Base-by-base conservation (phyloP, 2,329 filamentous ascomycete genomes). In the Talaromyces sp. region DNA sequence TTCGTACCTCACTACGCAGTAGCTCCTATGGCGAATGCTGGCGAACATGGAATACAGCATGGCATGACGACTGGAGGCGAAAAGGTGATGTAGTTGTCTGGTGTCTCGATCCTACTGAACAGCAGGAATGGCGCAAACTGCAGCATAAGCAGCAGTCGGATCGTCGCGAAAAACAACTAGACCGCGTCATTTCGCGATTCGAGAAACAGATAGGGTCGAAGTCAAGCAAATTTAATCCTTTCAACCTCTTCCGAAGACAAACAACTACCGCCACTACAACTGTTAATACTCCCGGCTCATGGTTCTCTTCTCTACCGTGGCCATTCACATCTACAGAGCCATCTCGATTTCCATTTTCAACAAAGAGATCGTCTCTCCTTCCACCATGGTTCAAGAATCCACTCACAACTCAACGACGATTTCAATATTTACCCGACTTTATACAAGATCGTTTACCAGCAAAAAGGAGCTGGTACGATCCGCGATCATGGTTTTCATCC, bases 41-140 rank as follows among this genome's bases (percentile, higher is more conserved):
- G 79, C 78, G 84, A 56, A 82, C 82, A 4, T 86, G 82, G 72
- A 88, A 88, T 68, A 83, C 81, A 35, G 82, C 83, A 64, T 86
- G 81, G 75, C 86, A 88, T 70, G 86, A 88, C 67, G 86, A 88
- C 72, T 79, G 76, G 77, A 80, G 86, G 62, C 78, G 86, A 60
- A 75, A 75, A 23, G 86, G 86, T n/a, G 85, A 88, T 73, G 81
- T 88, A 35, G 72, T 88, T 21, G 84, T 87, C 28, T 88, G 84
- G 84, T 86, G 81, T 61, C 70, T 80, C 1, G 76, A 79, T 46
- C 64, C 71, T 0, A 58, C 62, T 5, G 71, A 75, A 50, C 76
- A 79, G 64, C 68, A 70, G 35, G 65, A 68, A 25, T 78, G 76
- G 76, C 71, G 71, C n/a, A 62, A 69, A 8, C 56, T 69, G 25